Evolutionary conservation across 192 early-diverging fungal genomes (phyloP).

Genomic region (Chytriomyces hyalinus): DNA sequence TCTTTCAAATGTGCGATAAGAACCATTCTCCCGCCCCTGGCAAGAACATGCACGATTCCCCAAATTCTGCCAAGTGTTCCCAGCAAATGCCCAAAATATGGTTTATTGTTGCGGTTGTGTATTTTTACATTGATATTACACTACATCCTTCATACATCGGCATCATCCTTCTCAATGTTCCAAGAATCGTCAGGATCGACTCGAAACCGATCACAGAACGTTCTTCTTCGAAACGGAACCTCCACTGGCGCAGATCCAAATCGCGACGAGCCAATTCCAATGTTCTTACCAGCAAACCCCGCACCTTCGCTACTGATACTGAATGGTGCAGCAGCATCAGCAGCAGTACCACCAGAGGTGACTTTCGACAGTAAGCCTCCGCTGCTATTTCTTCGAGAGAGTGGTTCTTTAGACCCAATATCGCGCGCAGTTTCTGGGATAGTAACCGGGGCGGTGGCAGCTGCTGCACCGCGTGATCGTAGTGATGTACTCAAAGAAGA

Average conservation of each 20-base stretch:
- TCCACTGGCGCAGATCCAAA: slow-evolving; percentile 25
- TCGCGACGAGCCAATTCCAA: background rate
- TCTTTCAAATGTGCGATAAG: too few relatives aligned
- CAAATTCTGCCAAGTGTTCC: too few relatives aligned
- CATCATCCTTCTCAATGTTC: slow-evolving; percentile 5
- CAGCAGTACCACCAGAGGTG: background rate
- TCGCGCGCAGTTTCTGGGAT: too few relatives aligned
- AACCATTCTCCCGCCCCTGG: too few relatives aligned
- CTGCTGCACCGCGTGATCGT: background rate
- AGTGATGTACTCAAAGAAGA: slow-evolving; percentile 18
- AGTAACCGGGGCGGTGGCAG: too few relatives aligned
- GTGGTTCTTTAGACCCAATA: too few relatives aligned
- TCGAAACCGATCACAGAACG: background rate
- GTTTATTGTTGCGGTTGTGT: too few relatives aligned
- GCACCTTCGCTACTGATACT: background rate
- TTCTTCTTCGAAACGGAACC: slow-evolving; percentile 15
- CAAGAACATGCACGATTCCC: too few relatives aligned
- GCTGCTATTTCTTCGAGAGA: slow-evolving; percentile 18
- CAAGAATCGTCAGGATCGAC: background rate
- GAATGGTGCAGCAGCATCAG: background rate
- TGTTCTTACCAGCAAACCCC: background rate
- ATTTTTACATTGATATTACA: too few relatives aligned
- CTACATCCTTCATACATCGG: too few relatives aligned
- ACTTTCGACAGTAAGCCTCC: background rate
- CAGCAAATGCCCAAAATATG: too few relatives aligned